phyloP scores from a whole-genome alignment of 1,139 yeast species.

The Pichiaceae sp. region DNA sequence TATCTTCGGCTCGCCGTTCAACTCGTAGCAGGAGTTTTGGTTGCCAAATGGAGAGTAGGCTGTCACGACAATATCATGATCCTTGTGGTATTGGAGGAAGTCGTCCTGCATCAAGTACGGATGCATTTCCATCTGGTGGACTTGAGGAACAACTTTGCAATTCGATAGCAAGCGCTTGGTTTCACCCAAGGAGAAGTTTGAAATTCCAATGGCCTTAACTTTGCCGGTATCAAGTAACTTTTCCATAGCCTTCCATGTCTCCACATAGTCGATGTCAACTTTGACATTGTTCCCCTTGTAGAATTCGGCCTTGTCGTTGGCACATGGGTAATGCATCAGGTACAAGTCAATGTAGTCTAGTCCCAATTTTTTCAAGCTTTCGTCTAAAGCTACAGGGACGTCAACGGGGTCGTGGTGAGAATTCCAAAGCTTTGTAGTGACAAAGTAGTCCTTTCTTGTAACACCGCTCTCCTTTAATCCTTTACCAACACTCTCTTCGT shows the following conservation, averaged over 20 bases:
- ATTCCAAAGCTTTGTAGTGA: too few species aligned
- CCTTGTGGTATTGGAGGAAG: slow-evolving; percentile 24
- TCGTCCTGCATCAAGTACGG: slow-evolving; percentile 33
- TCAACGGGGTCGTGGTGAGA: slow-evolving; percentile 5
- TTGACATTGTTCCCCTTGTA: slow-evolving; percentile 15
- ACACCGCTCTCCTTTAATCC: too few species aligned
- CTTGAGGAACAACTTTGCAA: slow-evolving; percentile 24
- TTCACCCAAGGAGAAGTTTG: slow-evolving; percentile 27
- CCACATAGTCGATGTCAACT: slow-evolving; percentile 20
- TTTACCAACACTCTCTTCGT: too few species aligned
- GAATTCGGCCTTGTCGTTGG: slow-evolving; percentile 32
- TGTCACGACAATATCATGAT: slow-evolving; percentile 26
- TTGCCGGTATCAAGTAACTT: slow-evolving; percentile 35
- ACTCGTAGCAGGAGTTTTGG: slow-evolving; percentile 25
- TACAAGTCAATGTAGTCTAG: slow-evolving; percentile 73
- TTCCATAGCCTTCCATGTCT: slow-evolving; percentile 38
- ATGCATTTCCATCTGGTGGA: slow-evolving; percentile 34
- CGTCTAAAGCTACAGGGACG: slow-evolving; percentile 43
- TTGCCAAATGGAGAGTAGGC: slow-evolving; percentile 38
- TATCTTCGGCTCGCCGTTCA: slow-evolving; percentile 23
- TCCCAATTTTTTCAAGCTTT: slow-evolving; percentile 36
- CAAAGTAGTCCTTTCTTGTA: too few species aligned
- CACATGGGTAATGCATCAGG: slow-evolving; percentile 78
- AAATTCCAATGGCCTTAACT: slow-evolving; percentile 41
- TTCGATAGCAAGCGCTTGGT: slow-evolving; percentile 24